Evolutionary conservation across 1,284 basidiomycete species (phyloP).

Genomic region (Melampsora americana): DNA sequence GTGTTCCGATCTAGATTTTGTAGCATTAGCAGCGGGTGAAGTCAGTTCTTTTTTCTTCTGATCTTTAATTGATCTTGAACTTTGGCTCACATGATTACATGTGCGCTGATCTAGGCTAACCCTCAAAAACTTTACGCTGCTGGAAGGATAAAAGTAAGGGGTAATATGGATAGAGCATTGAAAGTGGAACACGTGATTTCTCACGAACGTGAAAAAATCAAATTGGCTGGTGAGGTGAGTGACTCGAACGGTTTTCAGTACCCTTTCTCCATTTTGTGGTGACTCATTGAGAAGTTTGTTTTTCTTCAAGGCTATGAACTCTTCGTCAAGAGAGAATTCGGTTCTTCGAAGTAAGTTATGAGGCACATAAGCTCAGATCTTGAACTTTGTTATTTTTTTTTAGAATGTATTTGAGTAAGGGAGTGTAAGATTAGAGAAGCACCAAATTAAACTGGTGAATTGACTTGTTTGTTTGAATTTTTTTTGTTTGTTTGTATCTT

Average conservation of each 20-base stretch:
- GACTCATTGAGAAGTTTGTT: neutral
- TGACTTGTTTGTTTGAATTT: too few relatives aligned
- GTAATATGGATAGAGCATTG: constrained; percentile 41
- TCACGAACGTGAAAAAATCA: constrained; percentile 39
- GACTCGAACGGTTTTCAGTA: neutral
- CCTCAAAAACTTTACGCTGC: constrained; percentile 44
- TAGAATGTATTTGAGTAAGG: too few relatives aligned
- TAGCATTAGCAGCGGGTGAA: constrained; percentile 39
- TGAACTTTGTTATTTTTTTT: too few relatives aligned
- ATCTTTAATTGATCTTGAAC: neutral
- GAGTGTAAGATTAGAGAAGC: too few relatives aligned
- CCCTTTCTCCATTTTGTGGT: neutral
- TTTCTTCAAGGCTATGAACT: neutral
- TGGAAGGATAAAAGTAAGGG: constrained; percentile 35
- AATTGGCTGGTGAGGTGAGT: constrained; percentile 33
- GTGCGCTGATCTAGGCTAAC: constrained; percentile 13
- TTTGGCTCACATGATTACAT: neutral
- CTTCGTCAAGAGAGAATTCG: neutral
- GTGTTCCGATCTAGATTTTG: constrained; percentile 41
- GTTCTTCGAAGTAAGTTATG: neutral
- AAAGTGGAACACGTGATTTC: constrained; percentile 42
- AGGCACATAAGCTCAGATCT: neutral
- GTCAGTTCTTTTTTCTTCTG: constrained; percentile 7
- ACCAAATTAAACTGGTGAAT: too few relatives aligned
- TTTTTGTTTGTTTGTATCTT: too few relatives aligned